Percentiles rank a stretch among this genome's conserved stretches.
Conservation (phyloP, 257 asterid species). For the Pogostemon cablin region DNA sequence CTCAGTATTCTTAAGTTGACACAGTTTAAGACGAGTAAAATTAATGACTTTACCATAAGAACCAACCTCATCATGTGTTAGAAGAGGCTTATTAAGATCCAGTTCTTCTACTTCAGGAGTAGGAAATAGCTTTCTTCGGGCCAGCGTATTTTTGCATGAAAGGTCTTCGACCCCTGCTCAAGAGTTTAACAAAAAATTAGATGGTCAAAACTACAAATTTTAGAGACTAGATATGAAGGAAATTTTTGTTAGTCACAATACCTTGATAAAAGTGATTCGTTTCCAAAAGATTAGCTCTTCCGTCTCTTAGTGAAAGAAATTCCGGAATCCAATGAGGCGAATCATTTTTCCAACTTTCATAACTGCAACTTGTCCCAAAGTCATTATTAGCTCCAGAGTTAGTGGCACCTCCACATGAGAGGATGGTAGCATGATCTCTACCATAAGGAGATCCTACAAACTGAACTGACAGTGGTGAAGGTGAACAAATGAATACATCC, state of each 20-base stretch:
- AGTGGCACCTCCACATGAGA: background rate
- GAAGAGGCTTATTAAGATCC: slow-evolving; percentile 54
- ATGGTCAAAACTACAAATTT: background rate
- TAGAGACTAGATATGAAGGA: no score
- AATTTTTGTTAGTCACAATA: background rate
- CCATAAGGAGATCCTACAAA: slow-evolving; percentile 30
- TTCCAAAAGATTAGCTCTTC: slow-evolving; percentile 24
- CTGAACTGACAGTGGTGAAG: slow-evolving; percentile 24
- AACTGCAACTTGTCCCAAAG: slow-evolving; percentile 26
- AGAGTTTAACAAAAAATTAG: slow-evolving; percentile 15
- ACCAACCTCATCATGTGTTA: slow-evolving; percentile 4
- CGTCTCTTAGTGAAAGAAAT: slow-evolving; percentile 27
- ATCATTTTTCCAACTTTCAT: slow-evolving; percentile 22
- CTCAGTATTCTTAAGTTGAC: slow-evolving; percentile 19
- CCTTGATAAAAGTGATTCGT: slow-evolving; percentile 35
- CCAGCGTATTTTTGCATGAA: slow-evolving; percentile 15
- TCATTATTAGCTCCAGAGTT: background rate
- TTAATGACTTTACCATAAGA: background rate
- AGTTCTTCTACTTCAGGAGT: slow-evolving; percentile 36
- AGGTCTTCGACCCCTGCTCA: slow-evolving; percentile 39
- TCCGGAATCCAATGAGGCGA: slow-evolving; percentile 6
- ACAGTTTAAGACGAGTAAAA: no score
- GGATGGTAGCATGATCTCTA: slow-evolving; percentile 22
- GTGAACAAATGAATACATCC: slow-evolving; percentile 14
- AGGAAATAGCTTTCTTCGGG: slow-evolving; percentile 25